phyloP scores from a whole-genome alignment of 441 rosid genomes.

The Arabidopsis lyrata region DNA sequence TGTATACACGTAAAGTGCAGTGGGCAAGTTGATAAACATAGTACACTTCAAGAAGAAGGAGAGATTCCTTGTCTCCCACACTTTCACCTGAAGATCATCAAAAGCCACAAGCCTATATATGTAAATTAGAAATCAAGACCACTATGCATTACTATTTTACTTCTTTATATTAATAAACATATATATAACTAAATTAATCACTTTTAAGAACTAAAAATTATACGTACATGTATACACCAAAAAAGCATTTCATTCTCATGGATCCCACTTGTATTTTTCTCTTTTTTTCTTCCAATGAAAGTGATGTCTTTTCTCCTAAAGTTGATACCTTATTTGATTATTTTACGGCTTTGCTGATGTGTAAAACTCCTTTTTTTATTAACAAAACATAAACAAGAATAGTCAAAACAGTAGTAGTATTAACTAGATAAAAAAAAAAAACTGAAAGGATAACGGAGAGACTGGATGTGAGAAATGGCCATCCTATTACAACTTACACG shows the following conservation, averaged over 20 bases:
- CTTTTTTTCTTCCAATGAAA: slow-evolving; percentile 11
- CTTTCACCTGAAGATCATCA: slow-evolving; percentile 46
- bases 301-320: slow-evolving; percentile 39
- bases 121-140: slow-evolving; percentile 21
- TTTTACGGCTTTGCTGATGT: slow-evolving; percentile 23
- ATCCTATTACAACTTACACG: background rate
- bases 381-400: background rate
- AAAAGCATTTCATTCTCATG: slow-evolving; percentile 26
- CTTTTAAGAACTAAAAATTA: background rate
- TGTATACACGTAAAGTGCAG: slow-evolving; percentile 37
- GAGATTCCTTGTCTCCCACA: slow-evolving; percentile 43
- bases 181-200: slow-evolving; percentile 1
- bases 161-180: slow-evolving; percentile 7
- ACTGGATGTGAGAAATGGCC: background rate
- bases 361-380: slow-evolving; percentile 4
- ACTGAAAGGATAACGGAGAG: background rate
- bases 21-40: slow-evolving; percentile 43
- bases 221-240: slow-evolving; percentile 16
- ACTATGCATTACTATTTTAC: slow-evolving; percentile 21
- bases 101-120: slow-evolving; percentile 32
- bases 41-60: slow-evolving; percentile 34
- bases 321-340: slow-evolving; percentile 12
- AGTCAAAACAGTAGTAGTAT: slow-evolving; percentile 2
- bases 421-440: background rate
- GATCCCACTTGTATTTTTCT: slow-evolving; percentile 18